A percentile compares a stretch with the other conserved stretches of the same genome.
Evolutionary conservation across 2,329 filamentous ascomycete species (phyloP).

Genomic region (Colletotrichum simmondsii): DNA sequence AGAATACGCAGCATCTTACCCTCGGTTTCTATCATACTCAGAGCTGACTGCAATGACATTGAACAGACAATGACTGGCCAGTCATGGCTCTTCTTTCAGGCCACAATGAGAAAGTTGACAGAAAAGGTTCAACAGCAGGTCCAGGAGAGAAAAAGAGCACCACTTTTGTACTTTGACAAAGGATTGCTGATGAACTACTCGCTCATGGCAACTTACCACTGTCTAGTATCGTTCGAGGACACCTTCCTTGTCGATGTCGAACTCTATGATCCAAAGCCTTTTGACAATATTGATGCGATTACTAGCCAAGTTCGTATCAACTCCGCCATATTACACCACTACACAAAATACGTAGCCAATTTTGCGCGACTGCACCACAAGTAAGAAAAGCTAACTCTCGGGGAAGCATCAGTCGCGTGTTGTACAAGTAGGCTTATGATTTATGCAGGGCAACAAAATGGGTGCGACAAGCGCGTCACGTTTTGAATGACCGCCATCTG

Average conservation of each 20-base stretch:
- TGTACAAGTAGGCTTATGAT: neutral
- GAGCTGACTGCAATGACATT: neutral
- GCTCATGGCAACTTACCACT: neutral
- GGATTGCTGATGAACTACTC: constrained; percentile 14
- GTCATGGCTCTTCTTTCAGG: constrained; percentile 10
- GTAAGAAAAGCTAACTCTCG: neutral
- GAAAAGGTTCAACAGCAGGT: constrained; percentile 3
- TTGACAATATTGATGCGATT: constrained; percentile 6
- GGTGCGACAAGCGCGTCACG: constrained; percentile 10
- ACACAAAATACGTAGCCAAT: constrained; percentile 1
- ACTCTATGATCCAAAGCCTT: constrained; percentile 10
- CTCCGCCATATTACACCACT: constrained; percentile 21
- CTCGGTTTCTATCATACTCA: neutral
- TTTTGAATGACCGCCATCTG: neutral
- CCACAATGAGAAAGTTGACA: neutral
- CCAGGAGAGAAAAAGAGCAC: neutral
- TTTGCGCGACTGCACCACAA: constrained; percentile 16
- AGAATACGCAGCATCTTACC: neutral
- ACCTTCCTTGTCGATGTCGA: neutral
- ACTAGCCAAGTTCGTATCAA: constrained; percentile 9
- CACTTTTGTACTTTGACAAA: constrained; percentile 14
- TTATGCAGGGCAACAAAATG: constrained; percentile 6
- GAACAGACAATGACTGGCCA: constrained; percentile 11
- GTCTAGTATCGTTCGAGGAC: constrained; percentile 5
- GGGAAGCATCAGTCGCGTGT: neutral